phyloP scores from a whole-genome alignment of 139 green algal genomes.

The Tetraselmis chui region DNA sequence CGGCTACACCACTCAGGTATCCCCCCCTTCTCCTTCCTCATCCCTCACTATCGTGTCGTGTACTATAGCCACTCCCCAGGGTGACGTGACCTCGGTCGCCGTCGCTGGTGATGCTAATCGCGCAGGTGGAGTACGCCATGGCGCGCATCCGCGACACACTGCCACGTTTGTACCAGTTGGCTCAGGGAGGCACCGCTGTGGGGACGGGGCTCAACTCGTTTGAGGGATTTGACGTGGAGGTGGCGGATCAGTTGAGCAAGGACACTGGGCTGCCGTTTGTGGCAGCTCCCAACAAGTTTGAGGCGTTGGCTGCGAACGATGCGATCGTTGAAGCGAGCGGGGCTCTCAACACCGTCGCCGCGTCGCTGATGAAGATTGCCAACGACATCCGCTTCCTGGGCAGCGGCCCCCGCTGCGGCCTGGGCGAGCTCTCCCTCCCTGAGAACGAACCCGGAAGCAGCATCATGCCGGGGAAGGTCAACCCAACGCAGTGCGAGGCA shows the following conservation, averaged over 20 bases:
- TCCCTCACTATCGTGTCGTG: neutral
- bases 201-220: conserved; percentile 90
- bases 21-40: neutral
- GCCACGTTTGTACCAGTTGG: conserved; percentile 70
- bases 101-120: too few species aligned
- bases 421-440: conserved; percentile 89
- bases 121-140: conserved; percentile 75
- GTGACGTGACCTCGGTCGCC: too few species aligned
- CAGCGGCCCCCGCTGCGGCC: too few species aligned
- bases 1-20: conserved; percentile 70
- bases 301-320: conserved; percentile 90
- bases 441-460: conserved; percentile 91
- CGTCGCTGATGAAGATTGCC: conserved; percentile 88
- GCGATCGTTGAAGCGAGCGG: conserved; percentile 74
- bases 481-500: conserved; percentile 96
- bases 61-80: too few species aligned
- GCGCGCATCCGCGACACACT: conserved; percentile 55
- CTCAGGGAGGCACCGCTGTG: conserved; percentile 91
- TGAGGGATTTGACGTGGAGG: conserved; percentile 58
- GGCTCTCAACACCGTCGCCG: conserved; percentile 83
- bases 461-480: conserved; percentile 99
- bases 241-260: conserved; percentile 63
- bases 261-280: conserved; percentile 84
- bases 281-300: conserved; percentile 96
- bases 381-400: conserved; percentile 78